Evolutionary conservation across 345 rosid genomes (phyloP), one percentile per base, ranked within the genome.

Genomic region (Sonneratia alba): DNA sequence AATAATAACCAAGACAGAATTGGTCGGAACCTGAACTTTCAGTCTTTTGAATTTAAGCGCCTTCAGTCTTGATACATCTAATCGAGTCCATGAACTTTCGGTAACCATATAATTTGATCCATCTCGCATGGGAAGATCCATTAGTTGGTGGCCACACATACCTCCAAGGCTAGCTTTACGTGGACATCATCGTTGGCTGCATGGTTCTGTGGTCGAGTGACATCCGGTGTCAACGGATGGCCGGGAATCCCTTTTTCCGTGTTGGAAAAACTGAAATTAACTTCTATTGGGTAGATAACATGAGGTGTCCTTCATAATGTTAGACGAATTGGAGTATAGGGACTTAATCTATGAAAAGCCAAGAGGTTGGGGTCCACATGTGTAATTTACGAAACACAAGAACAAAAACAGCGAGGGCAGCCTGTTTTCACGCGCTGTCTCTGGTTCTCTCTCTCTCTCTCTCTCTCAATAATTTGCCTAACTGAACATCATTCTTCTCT

Each of bases 371-470:
- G 61, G 61, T 12, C 56, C 21, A 51, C 21, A 0, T 51, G 12
- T 51, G 15, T 18, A 51, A 51, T 51, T 51, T 0, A 51, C 18
- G 21, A 18, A 51, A 51, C 1, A 51, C 12, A 3, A 3, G 61
- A n/a, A 55, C 22, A 18, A 0, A n/a, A 19, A 55, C 7, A 55
- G n/a, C 3, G 32, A 56, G 16, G 14, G 2, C 19, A 48, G 34
- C 71, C 57, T 68, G 53, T 64, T 15, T 55, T 57, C 67, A 51
- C 72, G 72, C 73, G 47, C 73, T 6, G 62, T 70, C 63, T 40
- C 69, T 70, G 63, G 42, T 37, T 69, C 2, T 63, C 10, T 40
- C 7, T 75, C 64, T 53, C n/a, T 53, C n/a, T 16, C 42, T 6
- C 37, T 3, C 36, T n/a, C 51, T 14, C 53, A 10, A 13, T 48